Evolutionary conservation across 371 early-diverging fungal species (phyloP).

Genomic region (Fennellomyces sp.): DNA sequence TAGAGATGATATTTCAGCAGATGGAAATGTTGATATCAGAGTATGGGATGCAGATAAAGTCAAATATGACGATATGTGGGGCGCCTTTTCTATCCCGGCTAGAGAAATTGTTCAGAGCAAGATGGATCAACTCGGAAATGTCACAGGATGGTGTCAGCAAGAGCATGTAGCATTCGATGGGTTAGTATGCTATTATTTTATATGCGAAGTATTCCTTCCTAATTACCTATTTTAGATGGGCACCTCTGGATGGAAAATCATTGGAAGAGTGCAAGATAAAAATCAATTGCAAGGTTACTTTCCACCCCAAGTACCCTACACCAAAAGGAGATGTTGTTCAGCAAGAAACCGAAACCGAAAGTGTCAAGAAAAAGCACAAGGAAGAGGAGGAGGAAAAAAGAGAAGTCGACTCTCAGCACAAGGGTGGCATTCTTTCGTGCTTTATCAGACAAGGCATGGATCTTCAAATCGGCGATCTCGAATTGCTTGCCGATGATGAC

Average conservation of each 20-base stretch:
- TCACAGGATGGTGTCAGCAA: slow-evolving; percentile 30
- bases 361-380: slow-evolving; percentile 9
- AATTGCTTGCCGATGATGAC: slow-evolving; percentile 25
- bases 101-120: slow-evolving; percentile 35
- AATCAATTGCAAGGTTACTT: slow-evolving; percentile 38
- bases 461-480: slow-evolving; percentile 39
- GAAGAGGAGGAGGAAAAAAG: slow-evolving; percentile 14
- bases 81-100: slow-evolving; percentile 31
- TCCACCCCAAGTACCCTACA: slow-evolving; percentile 48
- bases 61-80: slow-evolving; percentile 47
- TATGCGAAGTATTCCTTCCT: neutral
- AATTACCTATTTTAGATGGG: slow-evolving; percentile 25
- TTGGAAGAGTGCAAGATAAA: slow-evolving; percentile 30
- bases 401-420: slow-evolving; percentile 25
- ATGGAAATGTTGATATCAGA: slow-evolving; percentile 39
- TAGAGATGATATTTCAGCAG: slow-evolving; percentile 41
- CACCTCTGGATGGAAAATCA: slow-evolving; percentile 40
- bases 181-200: slow-evolving; percentile 6
- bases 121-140: slow-evolving; percentile 37
- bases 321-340: slow-evolving; percentile 15
- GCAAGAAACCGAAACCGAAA: slow-evolving; percentile 15
- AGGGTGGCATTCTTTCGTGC: slow-evolving; percentile 35
- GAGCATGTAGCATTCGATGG: slow-evolving; percentile 46
- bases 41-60: slow-evolving; percentile 55
- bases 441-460: slow-evolving; percentile 40